Percentiles rank a stretch among this genome's conserved stretches.
Evolutionary conservation across 805 yeast genomes (phyloP).

Genomic region (Lipomyces lipofer): DNA sequence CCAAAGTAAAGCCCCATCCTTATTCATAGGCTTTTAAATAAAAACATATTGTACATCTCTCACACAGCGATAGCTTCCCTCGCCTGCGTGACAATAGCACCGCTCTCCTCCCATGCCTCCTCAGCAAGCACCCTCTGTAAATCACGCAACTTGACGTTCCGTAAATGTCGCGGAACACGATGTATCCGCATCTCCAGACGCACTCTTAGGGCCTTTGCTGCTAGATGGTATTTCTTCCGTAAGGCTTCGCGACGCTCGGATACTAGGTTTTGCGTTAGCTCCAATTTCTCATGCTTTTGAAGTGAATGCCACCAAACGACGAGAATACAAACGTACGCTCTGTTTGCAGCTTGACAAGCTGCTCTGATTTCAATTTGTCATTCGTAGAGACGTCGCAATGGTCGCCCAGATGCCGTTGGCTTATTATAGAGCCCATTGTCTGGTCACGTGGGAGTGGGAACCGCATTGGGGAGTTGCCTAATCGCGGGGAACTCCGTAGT

Average conservation of each 20-base stretch:
- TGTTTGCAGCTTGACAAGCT: not conserved
- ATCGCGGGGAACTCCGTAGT: too few relatives aligned
- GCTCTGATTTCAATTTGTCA: too few relatives aligned
- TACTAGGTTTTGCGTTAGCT: constrained; percentile 1
- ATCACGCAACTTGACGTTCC: constrained; percentile 48
- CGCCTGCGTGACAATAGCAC: not conserved
- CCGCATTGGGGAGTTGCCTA: too few relatives aligned
- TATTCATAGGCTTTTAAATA: not conserved
- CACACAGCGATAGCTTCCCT: not conserved
- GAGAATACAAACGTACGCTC: too few relatives aligned
- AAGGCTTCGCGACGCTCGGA: constrained; percentile 14
- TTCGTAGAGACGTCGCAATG: too few relatives aligned
- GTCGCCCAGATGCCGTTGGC: too few relatives aligned
- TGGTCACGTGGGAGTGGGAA: too few relatives aligned
- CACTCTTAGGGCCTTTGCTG: constrained; percentile 39
- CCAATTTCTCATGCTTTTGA: too few relatives aligned
- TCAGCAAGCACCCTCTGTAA: constrained; percentile 9
- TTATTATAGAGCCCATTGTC: too few relatives aligned
- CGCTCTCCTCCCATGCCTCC: not conserved
- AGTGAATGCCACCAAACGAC: too few relatives aligned
- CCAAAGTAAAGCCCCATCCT: not conserved
- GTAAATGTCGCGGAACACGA: constrained; percentile 50
- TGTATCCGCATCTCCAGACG: constrained; percentile 48
- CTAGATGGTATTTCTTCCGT: constrained; percentile 20
- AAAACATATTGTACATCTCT: not conserved